Base-by-base conservation (phyloP, 2,329 filamentous ascomycete species). In the Neonectria ditissima region DNA sequence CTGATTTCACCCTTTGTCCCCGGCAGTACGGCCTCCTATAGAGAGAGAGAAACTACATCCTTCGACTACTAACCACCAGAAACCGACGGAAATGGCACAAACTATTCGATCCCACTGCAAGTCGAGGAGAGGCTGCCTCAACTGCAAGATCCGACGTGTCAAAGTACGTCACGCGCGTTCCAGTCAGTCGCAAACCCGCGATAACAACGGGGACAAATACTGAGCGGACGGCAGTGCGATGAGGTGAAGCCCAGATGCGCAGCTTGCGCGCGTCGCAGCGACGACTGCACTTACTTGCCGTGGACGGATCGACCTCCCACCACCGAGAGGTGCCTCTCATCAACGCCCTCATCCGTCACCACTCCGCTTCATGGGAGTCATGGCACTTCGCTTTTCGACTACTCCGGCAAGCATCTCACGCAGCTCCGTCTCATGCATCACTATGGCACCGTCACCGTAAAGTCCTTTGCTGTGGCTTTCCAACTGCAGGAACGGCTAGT, bases 341-440 rank as follows among this genome's bases (percentile, higher is more conserved):
- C n/a, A n/a, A n/a, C n/a, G n/a, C n/a, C n/a, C n/a, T n/a, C 41
- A 34, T n/a, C 20, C 28, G 2, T 32, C 24, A 22, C 39, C 24
- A 5, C 7, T 30, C 4, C n/a, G 20, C 16, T 20, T 18, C 28
- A 30, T 30, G 7, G 8, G 26, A 18, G 32, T 22, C 5, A 30
- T 24, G 16, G 32, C 20, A 26, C 18, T 44, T 22, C 13, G 34
- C 18, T 11, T 14, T 50, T 44, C 55, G 45, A 57, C 32, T 57
- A 50, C 24, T 30, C 43, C 43, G 44, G 18, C 14, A 58, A 58
- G 45, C 32, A 58, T n/a, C n/a, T 58, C 5, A 44, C 51, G 18
- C 43, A 43, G 32, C 45, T 58, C 16, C 55, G 55, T 5, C 32
- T 51, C 18, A 58, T 58, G 55, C 55, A 58, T 45, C 55, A 43